These are phyloP conservation scores for Hansenula sp. DNA, from an alignment of 1,139 yeast genomes.

Conservation along the genomic window DNA sequence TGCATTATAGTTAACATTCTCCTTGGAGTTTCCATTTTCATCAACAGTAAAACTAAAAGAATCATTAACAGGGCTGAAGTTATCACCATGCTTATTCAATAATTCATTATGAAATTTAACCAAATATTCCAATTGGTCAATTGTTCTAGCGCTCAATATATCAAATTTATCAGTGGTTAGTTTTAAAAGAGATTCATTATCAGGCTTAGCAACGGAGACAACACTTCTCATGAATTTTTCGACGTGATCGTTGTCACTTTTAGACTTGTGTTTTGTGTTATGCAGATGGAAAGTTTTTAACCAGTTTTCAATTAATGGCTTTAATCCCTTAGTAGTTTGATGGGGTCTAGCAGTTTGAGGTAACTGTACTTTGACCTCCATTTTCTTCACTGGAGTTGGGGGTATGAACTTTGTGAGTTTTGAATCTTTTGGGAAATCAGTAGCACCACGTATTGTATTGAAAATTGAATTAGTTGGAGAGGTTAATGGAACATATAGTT, in stretches of 20 bases:
- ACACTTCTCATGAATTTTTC: slow-evolving; percentile 35
- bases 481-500: slow-evolving; percentile 17
- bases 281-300: slow-evolving; percentile 17
- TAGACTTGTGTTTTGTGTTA: slow-evolving; percentile 4
- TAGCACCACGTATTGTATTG: slow-evolving; percentile 28
- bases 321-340: slow-evolving; percentile 18
- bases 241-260: slow-evolving; percentile 17
- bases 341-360: slow-evolving; percentile 11
- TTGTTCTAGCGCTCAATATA: slow-evolving; percentile 71
- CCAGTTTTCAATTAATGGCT: slow-evolving; percentile 21
- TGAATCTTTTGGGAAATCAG: slow-evolving; percentile 34
- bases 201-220: slow-evolving; percentile 33
- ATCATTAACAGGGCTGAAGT: slow-evolving; percentile 4
- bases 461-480: slow-evolving; percentile 22
- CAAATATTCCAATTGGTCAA: slow-evolving; percentile 59
- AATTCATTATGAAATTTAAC: slow-evolving; percentile 31
- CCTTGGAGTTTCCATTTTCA: slow-evolving; percentile 6
- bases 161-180: slow-evolving; percentile 53
- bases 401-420: slow-evolving; percentile 47
- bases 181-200: slow-evolving; percentile 20
- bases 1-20: slow-evolving; percentile 3
- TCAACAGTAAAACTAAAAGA: slow-evolving; percentile 20
- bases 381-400: slow-evolving; percentile 64
- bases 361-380: slow-evolving; percentile 34
- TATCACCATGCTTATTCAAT: slow-evolving; percentile 19